These are phyloP conservation scores for Leucosporidium creatinivorum DNA, from an alignment of 768 basidiomycete species.

Conservation along the genomic window DNA sequence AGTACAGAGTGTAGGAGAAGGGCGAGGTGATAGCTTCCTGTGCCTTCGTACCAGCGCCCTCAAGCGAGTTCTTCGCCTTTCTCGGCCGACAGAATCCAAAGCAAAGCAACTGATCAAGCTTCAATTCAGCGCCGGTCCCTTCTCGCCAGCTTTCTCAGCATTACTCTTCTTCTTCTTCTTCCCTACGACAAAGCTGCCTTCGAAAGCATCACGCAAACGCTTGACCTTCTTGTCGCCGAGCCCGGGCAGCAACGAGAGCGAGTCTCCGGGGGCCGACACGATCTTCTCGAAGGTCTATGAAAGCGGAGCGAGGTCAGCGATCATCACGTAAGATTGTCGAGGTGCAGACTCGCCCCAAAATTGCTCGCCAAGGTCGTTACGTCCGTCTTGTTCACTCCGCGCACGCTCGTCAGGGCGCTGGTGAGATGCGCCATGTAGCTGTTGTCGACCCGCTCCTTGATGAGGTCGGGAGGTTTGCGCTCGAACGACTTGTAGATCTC, in stretches of 20 bases:
- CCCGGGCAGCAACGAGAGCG: slow-evolving; percentile 76
- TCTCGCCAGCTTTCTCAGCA: slow-evolving; percentile 55
- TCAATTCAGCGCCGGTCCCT: not conserved
- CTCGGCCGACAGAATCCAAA: not conserved
- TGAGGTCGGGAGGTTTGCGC: slow-evolving; percentile 82
- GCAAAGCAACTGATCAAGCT: not conserved
- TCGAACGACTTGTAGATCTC: slow-evolving; percentile 88
- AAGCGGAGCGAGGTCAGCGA: slow-evolving; percentile 6
- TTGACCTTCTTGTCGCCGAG: slow-evolving; percentile 44
- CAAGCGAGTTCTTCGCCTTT: not conserved
- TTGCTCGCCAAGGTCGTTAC: slow-evolving; percentile 83
- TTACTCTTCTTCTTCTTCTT: not conserved
- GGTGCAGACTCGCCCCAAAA: slow-evolving; percentile 63
- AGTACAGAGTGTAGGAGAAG: not conserved
- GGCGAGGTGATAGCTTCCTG: too few species aligned
- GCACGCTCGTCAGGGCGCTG: slow-evolving; percentile 74
- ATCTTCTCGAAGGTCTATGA: slow-evolving; percentile 83
- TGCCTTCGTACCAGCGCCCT: not conserved
- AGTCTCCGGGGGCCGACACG: slow-evolving; percentile 61
- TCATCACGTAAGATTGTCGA: not conserved
- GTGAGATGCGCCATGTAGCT: slow-evolving; percentile 75
- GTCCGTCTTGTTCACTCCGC: slow-evolving; percentile 95
- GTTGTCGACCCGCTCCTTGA: slow-evolving; percentile 89
- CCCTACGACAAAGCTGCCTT: not conserved
- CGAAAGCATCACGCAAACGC: not conserved